Evolutionary conservation across 768 basidiomycete genomes (phyloP).

Genomic region (Scleroderma citrinum): DNA sequence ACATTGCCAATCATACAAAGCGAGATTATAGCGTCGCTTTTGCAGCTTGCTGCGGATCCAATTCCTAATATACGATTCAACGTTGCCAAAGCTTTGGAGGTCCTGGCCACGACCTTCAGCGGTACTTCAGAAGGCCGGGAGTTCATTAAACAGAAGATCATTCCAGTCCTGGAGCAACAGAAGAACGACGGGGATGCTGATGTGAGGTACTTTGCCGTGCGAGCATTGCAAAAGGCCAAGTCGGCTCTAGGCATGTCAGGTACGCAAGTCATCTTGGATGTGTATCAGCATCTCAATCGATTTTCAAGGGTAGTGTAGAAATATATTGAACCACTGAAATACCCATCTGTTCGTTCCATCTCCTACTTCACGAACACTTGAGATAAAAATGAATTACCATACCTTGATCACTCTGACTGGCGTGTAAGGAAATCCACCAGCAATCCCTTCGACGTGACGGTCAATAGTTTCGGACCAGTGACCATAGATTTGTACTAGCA

Average conservation of each 20-base stretch:
- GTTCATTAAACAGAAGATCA: constrained; percentile 65
- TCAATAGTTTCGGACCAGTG: too few relatives aligned
- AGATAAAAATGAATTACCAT: constrained; percentile 29
- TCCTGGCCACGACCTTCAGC: constrained; percentile 70
- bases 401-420: constrained; percentile 25
- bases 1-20: constrained; percentile 76
- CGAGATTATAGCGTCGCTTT: constrained; percentile 78
- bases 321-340: constrained; percentile 23
- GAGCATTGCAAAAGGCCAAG: constrained; percentile 61
- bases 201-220: constrained; percentile 88
- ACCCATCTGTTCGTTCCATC: constrained; percentile 22
- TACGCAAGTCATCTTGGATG: constrained; percentile 10
- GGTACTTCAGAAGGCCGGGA: constrained; percentile 62
- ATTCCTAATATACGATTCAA: constrained; percentile 99
- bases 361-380: constrained; percentile 13
- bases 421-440: too few relatives aligned
- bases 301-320: constrained; percentile 18
- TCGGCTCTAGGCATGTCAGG: constrained; percentile 35
- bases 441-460: too few relatives aligned
- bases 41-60: constrained; percentile 78
- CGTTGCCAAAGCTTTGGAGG: constrained; percentile 91
- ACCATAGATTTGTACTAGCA: too few relatives aligned
- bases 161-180: constrained; percentile 81
- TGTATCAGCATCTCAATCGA: constrained; percentile 3
- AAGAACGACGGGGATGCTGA: constrained; percentile 91